Base-by-base conservation (phyloP, 495 filamentous ascomycete species). In the Aspergillus wentii region DNA sequence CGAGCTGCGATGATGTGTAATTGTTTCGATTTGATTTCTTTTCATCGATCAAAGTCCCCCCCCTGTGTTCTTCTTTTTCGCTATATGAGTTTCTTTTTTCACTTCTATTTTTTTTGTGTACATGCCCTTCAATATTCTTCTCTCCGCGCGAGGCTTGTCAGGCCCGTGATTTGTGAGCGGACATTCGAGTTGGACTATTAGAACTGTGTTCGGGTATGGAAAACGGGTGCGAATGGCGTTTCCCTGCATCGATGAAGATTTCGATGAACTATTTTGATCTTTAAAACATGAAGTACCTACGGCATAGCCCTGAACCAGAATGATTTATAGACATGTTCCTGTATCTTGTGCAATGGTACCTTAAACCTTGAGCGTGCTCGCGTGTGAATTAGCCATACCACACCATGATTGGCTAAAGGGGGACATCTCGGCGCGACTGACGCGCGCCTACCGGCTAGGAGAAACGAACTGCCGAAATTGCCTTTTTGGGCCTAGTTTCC, bases 181-280 rank as follows among this genome's bases (percentile, higher is more conserved):
- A 58, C 37, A 49, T 62, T 52, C 53, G 48, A 62, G 56, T 64
- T 69, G 59, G 62, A 63, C 48, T 56, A 61, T 62, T 65, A 68
- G 61, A 69, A 67, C 59, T 61, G 53, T 64, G 63, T 68, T 68
- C 59, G 58, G 63, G 62, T 62, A 53, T 65, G 62, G 65, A 64
- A 66, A 71, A 71, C 57, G 50, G 63, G 67, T 66, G 64, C 52
- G 52, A 62, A 64, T 64, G 67, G 67, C 67, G 67, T 71, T 71
- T 68, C 49, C 52, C 59, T 61, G 49, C 46, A 54, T 54, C 51
- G 60, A 54, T 48, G 40, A 43, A 47, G 37, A 56, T 56, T 56
- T 62, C 49, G 59, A 60, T 57, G 56, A 56, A 54, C 52, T 54
- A 44, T 61, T 64, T 54, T 52, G 49, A 56, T 30, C 43, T 46